Evolutionary conservation across 495 filamentous ascomycete genomes (phyloP).

Genomic region (Talaromyces nanjingensis): DNA sequence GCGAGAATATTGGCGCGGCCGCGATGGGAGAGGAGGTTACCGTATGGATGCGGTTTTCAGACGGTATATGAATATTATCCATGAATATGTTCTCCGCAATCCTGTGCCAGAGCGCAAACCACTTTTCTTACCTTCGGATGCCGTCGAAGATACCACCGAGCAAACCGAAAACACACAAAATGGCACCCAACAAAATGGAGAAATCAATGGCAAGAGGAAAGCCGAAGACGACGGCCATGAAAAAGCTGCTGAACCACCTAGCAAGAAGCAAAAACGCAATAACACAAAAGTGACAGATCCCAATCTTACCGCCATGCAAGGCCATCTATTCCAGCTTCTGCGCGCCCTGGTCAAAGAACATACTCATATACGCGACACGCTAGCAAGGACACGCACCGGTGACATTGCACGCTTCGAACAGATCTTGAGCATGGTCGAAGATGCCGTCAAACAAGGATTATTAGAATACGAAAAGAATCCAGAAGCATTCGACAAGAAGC

Average conservation of each 20-base stretch:
- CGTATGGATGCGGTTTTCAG: slow-evolving; percentile 81
- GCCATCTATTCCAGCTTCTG: slow-evolving; percentile 88
- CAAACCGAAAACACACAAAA: not conserved
- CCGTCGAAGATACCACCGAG: slow-evolving; percentile 9
- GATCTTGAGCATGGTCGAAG: slow-evolving; percentile 60
- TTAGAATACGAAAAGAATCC: slow-evolving; percentile 61
- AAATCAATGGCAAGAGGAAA: slow-evolving; percentile 24
- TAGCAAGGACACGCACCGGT: slow-evolving; percentile 58
- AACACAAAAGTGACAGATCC: slow-evolving; percentile 50
- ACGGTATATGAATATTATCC: slow-evolving; percentile 84
- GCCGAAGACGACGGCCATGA: slow-evolving; percentile 24
- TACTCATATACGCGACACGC: slow-evolving; percentile 71
- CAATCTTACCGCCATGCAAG: slow-evolving; percentile 77
- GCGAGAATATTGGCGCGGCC: slow-evolving; percentile 77
- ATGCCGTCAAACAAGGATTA: slow-evolving; percentile 63
- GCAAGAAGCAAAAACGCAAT: slow-evolving; percentile 58
- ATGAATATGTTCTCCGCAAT: slow-evolving; percentile 60
- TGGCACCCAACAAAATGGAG: slow-evolving; percentile 24
- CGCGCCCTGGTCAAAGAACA: slow-evolving; percentile 70
- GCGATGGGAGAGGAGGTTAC: slow-evolving; percentile 77
- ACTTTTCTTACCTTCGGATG: slow-evolving; percentile 67
- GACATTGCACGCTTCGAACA: slow-evolving; percentile 68
- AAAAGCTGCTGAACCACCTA: slow-evolving; percentile 30
- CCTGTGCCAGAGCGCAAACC: slow-evolving; percentile 57
- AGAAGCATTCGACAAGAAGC: slow-evolving; percentile 37